A percentile compares a stretch with the other conserved stretches of the same genome.
Evolutionary conservation across 306 rosid species (phyloP).

Genomic region (Cyamopsis tetragonoloba): DNA sequence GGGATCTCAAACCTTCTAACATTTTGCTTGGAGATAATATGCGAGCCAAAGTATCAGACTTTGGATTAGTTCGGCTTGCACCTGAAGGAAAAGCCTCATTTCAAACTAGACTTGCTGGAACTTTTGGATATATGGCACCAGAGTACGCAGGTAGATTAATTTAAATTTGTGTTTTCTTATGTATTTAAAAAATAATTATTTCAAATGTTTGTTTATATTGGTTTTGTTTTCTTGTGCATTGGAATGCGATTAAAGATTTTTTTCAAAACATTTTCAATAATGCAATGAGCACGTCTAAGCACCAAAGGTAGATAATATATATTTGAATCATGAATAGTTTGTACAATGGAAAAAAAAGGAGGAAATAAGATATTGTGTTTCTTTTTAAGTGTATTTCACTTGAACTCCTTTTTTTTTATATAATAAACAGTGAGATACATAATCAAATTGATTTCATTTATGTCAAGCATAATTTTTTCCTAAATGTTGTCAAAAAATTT

Average conservation of each 20-base stretch:
- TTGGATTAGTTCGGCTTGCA: constrained; percentile 93
- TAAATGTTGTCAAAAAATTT: no score
- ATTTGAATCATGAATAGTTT: no score
- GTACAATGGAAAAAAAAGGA: not conserved
- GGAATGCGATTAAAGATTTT: not conserved
- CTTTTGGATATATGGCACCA: constrained; percentile 94
- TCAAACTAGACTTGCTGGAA: constrained; percentile 84
- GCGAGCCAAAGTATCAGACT: constrained; percentile 89
- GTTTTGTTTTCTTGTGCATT: not conserved
- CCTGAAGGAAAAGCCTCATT: constrained; percentile 83
- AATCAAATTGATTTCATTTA: no score
- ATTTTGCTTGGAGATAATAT: constrained; percentile 87
- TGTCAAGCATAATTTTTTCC: no score
- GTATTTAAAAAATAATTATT: not conserved
- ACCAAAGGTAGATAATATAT: not conserved
- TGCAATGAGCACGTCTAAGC: not conserved
- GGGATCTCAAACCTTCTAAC: constrained; percentile 94
- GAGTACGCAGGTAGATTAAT: constrained; percentile 75
- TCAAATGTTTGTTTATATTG: not conserved
- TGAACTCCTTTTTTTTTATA: not conserved
- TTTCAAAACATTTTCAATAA: not conserved
- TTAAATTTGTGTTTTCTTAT: not conserved
- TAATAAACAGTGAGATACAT: not conserved
- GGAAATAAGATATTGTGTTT: no score
- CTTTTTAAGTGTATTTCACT: no score